Evolutionary conservation across 2,329 filamentous ascomycete species (phyloP), one percentile per base, ranked within the genome.

Genomic region (Diaporthe aspalathi): DNA sequence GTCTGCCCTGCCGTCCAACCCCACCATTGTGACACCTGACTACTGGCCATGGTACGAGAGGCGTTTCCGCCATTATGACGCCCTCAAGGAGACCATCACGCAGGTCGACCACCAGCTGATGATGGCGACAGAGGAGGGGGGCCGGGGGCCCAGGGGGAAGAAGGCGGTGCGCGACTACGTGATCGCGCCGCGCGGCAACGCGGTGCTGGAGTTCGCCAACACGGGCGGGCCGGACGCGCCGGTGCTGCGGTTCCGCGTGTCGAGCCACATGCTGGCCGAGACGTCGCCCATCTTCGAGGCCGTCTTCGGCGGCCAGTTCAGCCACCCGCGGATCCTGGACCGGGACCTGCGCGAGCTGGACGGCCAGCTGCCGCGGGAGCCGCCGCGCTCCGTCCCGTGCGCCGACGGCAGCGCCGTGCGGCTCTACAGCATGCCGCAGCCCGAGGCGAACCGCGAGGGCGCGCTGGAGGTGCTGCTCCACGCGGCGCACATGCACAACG

Each of bases 351-450:
- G 83, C n/a, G 78, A 80, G 9, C 79, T 83, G 6, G 72, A 76
- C 6, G 73, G 76, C 2, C 78, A 82, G 32, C 75, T 83, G 1
- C 82, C 84, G 0, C 77, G 80, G 0, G 75, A 68, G 7, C 70
- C 79, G 0, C 79, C 83, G 1, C 78, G 76, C 0, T 78, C 76
- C 29, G 82, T 83, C 66, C 76, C 79, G 17, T 85, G 81, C 73
- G 78, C 80, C 40, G 84, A 87, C 66, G 84, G 84, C 0, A 79
- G 80, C 8, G 81, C 84, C 73, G 83, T 83, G 1, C 83, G 79
- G 73, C 74, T 88, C 1, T 88, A 86, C 72, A 83, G 84, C 14
- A 88, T 89, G 86, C 85, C 86, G 2, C 86, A 88, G 74, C 76
- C 81, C 35, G 86, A 88, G 73, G 72, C 81, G 7, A 86, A 88